A percentile compares a stretch with the other conserved stretches of the same genome.
phyloP scores from a whole-genome alignment of 768 basidiomycete genomes.

The Mycena vulgaris region DNA sequence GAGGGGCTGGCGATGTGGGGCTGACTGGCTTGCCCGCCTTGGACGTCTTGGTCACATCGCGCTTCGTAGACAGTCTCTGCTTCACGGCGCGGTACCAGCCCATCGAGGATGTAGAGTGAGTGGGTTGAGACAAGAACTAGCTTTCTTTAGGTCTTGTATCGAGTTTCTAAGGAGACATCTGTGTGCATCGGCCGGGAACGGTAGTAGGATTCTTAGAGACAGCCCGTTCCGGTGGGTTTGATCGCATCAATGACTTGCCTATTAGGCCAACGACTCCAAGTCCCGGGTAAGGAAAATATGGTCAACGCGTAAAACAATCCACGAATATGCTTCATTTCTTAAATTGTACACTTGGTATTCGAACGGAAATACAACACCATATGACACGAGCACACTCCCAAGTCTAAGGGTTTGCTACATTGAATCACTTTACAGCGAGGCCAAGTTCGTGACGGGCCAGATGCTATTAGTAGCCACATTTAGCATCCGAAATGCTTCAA shows the following conservation, averaged over 20 bases:
- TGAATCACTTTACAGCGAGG: constrained; percentile 74
- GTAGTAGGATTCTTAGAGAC: no score
- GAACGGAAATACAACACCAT: constrained; percentile 28
- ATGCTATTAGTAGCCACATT: constrained; percentile 59
- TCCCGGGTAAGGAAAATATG: neutral
- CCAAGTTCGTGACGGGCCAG: constrained; percentile 82
- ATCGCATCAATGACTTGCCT: neutral
- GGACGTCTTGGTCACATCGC: constrained; percentile 4
- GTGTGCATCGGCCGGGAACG: no score
- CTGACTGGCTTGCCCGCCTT: neutral
- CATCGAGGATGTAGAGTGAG: constrained; percentile 5
- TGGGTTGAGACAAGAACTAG: neutral
- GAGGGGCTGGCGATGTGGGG: neutral
- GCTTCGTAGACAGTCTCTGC: constrained; percentile 17
- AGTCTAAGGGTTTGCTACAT: constrained; percentile 29
- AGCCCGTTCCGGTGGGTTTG: neutral
- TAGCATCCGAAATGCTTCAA: constrained; percentile 28
- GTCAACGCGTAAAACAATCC: neutral
- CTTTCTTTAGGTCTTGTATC: neutral
- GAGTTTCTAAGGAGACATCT: constrained; percentile 8
- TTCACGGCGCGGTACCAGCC: constrained; percentile 33
- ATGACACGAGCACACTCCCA: constrained; percentile 21
- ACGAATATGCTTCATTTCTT: constrained; percentile 24
- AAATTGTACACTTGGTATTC: constrained; percentile 39
- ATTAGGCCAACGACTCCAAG: neutral